These are phyloP conservation scores for Fomitopsis betulina DNA, from an alignment of 1,284 basidiomycete species.

Conservation along the genomic window DNA sequence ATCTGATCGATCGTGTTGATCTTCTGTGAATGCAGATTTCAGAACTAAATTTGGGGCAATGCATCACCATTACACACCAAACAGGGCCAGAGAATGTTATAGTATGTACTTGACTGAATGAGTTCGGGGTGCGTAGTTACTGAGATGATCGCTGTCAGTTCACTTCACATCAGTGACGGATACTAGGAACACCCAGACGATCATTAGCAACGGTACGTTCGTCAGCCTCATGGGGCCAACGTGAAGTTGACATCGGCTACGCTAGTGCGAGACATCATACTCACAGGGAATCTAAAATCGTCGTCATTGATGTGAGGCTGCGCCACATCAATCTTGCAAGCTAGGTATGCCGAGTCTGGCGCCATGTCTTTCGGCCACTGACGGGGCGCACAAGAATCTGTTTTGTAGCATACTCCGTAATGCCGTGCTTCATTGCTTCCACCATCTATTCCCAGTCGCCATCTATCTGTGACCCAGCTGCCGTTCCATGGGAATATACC, in stretches of 20 bases:
- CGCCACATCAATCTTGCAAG: neutral
- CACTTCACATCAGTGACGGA: conserved; percentile 80
- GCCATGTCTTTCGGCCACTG: neutral
- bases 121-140: conserved; percentile 2
- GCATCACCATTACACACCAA: conserved; percentile 62
- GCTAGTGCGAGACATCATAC: conserved; percentile 40
- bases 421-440: neutral
- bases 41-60: conserved; percentile 64
- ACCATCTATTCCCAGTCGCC: neutral
- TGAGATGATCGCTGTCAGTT: conserved; percentile 35
- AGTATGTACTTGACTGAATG: conserved; percentile 37
- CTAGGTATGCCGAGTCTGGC: neutral
- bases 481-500: neutral
- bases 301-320: conserved; percentile 25
- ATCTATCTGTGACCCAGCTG: neutral
- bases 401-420: conserved; percentile 1
- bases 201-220: conserved; percentile 37
- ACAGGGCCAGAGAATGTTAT: conserved; percentile 64
- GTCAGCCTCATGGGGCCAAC: neutral
- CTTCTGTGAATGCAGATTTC: conserved; percentile 47
- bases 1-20: neutral
- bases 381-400: neutral
- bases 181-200: conserved; percentile 34
- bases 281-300: conserved; percentile 35
- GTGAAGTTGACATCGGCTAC: neutral